Evolutionary conservation across 1,139 yeast species (phyloP).

Genomic region (Debaryomycetaceae sp.): DNA sequence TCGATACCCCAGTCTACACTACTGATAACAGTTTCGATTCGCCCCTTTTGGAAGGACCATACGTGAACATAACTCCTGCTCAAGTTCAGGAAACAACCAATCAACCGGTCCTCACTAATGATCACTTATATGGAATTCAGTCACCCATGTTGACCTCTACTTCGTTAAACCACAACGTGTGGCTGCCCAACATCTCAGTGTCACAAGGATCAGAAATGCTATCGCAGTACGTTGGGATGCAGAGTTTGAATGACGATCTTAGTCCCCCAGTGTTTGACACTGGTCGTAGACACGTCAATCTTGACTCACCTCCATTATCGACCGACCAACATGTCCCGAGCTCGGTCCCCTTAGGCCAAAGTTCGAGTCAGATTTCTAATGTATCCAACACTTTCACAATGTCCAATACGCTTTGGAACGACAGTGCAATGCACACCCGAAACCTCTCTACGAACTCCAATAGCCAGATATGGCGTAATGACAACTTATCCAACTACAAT

Average conservation of each 20-base stretch:
- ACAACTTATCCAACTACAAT: constrained; percentile 11
- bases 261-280: not conserved
- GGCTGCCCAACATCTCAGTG: constrained; percentile 1
- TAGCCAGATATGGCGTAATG: constrained; percentile 31
- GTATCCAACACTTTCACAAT: not conserved
- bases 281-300: not conserved
- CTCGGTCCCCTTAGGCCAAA: not conserved
- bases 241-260: constrained; percentile 2
- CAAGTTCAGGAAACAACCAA: constrained; percentile 2
- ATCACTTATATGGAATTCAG: constrained; percentile 12
- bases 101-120: constrained; percentile 1
- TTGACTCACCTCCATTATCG: not conserved
- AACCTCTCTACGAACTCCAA: constrained; percentile 23
- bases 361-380: constrained; percentile 1
- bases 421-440: constrained; percentile 14
- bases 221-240: not conserved
- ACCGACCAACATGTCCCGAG: not conserved
- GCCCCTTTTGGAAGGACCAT: constrained; percentile 2
- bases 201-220: not conserved
- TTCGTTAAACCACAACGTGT: constrained; percentile 7
- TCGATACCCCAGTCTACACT: constrained; percentile 19
- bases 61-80: constrained; percentile 1
- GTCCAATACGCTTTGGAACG: constrained; percentile 7
- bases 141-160: constrained; percentile 14
- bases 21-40: constrained; percentile 3